These are phyloP conservation scores for Entomortierella chlamydospora DNA, from an alignment of 192 early-diverging fungal species.

Conservation along the genomic window DNA sequence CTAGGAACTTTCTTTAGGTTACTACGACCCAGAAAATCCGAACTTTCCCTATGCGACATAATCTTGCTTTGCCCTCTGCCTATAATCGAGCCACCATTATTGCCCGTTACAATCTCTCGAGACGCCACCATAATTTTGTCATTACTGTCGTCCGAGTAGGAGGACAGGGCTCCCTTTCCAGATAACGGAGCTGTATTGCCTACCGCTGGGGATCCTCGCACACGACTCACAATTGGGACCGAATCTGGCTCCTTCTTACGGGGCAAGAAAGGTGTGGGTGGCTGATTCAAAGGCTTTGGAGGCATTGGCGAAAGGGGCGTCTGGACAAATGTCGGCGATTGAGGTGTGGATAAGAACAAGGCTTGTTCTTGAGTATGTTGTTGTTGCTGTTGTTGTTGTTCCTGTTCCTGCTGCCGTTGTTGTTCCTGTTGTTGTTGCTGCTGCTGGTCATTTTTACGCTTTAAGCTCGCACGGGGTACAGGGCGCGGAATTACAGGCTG, in stretches of 20 bases:
- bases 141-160: slow-evolving; percentile 5
- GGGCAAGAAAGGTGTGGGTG: background rate
- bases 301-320: slow-evolving; percentile 49
- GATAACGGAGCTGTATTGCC: background rate
- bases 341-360: slow-evolving; percentile 16
- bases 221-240: background rate
- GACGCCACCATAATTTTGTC: slow-evolving; percentile 21
- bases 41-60: background rate
- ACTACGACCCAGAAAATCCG: background rate
- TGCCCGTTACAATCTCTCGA: slow-evolving; percentile 16
- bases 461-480: slow-evolving; percentile 25
- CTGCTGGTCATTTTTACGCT: background rate
- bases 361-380: background rate
- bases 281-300: background rate
- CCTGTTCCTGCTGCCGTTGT: background rate
- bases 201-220: slow-evolving; percentile 5
- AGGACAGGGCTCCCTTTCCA: background rate
- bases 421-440: background rate
- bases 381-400: slow-evolving; percentile 1
- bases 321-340: slow-evolving; percentile 9
- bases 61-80: background rate
- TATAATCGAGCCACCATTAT: background rate
- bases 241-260: slow-evolving; percentile 9
- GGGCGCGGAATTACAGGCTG: slow-evolving; percentile 35
- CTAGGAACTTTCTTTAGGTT: background rate